Evolutionary conservation across 2,329 filamentous ascomycete genomes (phyloP).

Genomic region (Pestalotiopsis sp.): DNA sequence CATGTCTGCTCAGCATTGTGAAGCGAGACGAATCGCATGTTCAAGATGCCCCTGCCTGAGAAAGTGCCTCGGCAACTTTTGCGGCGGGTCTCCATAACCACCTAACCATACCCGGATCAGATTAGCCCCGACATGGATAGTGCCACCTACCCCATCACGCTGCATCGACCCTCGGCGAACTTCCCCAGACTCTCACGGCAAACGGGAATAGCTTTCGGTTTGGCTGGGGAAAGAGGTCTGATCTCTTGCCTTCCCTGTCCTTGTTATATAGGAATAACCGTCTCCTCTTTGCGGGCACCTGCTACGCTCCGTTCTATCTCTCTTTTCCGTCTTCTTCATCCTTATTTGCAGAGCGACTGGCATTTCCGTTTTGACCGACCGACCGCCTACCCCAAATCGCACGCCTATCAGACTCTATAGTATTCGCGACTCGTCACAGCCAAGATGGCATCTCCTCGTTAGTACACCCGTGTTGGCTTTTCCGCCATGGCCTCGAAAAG

Average conservation of each 20-base stretch:
- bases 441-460: slow-evolving; percentile 33
- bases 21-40: slow-evolving; percentile 1
- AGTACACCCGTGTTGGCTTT: background rate
- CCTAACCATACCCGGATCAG: background rate
- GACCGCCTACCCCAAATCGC: background rate
- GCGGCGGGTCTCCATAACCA: background rate
- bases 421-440: background rate
- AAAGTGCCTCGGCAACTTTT: slow-evolving; percentile 13
- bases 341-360: background rate
- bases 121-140: background rate
- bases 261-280: background rate
- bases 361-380: background rate
- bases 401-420: background rate
- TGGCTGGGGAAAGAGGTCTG: slow-evolving; percentile 1
- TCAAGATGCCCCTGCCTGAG: background rate
- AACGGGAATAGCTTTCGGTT: background rate
- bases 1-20: background rate
- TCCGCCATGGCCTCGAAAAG: background rate
- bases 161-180: slow-evolving; percentile 4
- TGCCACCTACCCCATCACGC: slow-evolving; percentile 9
- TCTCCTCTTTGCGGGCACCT: background rate
- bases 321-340: background rate
- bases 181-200: slow-evolving; percentile 13
- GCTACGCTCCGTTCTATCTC: background rate
- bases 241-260: background rate